Evolutionary conservation across 768 basidiomycete genomes (phyloP), one percentile per base, ranked within the genome.

Genomic region (Tricholoma furcatifolium): DNA sequence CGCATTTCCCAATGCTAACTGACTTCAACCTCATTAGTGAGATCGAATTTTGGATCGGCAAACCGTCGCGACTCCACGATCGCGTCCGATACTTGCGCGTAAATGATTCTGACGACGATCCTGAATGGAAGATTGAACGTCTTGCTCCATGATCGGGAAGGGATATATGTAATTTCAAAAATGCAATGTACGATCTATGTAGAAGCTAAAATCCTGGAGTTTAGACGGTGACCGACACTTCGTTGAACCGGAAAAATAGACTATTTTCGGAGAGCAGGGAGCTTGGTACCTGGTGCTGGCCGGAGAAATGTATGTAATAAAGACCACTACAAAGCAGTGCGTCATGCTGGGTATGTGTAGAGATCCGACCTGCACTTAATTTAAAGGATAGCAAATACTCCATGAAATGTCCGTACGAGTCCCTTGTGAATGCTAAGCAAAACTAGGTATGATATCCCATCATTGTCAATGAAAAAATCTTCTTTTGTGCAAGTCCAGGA

Each of bases 21-120:
- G 34, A 64, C 50, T 20, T 17, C 15, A 44, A 49, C 38, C 42
- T 27, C 56, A 46, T 35, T 62, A 97, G 94, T 54, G 96, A 98
- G 71, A 78, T 98, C 46, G 96, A 98, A 65, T 98, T 98, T 67
- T 98, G 96, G 96, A 79, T 82, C n/a, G 96, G 96, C 27, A 89
- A 93, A 62, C 91, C 92, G n/a, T 95, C 92, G 21, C 81, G 96
- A 35, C 74, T 98, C 45, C 95, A 98, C 60, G 94, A 98, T 67
- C 85, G 95, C 40, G 82, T 96, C 55, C 83, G 82, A 21, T 93
- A 93, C 67, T 72, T 81, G 45, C 83, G 82, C n/a, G 65, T 70
- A 44, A 75, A 70, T 32, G 71, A 77, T 14, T 57, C 74, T 0
- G 77, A 80, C 11, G 80, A 79, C 40, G 65, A 72, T 20, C 74